These are phyloP conservation scores for Trametopsis cervina DNA, from an alignment of 768 basidiomycete species.

Conservation along the genomic window DNA sequence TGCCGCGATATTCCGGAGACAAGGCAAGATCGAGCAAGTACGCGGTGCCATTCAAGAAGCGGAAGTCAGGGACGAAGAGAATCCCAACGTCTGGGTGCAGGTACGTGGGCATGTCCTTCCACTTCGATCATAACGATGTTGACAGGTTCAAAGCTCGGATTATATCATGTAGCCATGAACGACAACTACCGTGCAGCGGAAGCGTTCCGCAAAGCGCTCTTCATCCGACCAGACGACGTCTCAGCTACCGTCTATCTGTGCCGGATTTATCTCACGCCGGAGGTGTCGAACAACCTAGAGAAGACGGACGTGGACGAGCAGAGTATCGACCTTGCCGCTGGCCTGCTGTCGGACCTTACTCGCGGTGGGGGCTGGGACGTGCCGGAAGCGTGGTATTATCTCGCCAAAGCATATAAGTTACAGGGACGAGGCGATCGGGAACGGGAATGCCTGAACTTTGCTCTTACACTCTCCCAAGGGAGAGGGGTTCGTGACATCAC, in stretches of 20 bases:
- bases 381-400: conserved; percentile 91
- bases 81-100: conserved; percentile 93
- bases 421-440: conserved; percentile 69
- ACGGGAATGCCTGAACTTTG: conserved; percentile 65
- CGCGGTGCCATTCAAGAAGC: conserved; percentile 93
- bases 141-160: conserved; percentile 74
- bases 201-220: conserved; percentile 83
- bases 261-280: conserved; percentile 56
- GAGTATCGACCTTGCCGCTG: conserved; percentile 77
- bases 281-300: conserved; percentile 14
- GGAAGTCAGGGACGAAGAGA: conserved; percentile 79
- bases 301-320: conserved; percentile 21
- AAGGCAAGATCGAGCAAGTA: conserved; percentile 86
- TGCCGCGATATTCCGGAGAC: conserved; percentile 86
- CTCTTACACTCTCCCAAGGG: conserved; percentile 56
- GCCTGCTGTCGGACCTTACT: conserved; percentile 70
- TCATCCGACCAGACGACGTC: conserved; percentile 75
- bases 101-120: conserved; percentile 36
- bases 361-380: conserved; percentile 83
- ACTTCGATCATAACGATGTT: no score
- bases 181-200: conserved; percentile 58
- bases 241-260: conserved; percentile 74
- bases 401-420: conserved; percentile 73
- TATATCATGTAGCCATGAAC: conserved; percentile 60
- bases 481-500: conserved; percentile 59